phyloP scores from a whole-genome alignment of 495 filamentous ascomycete genomes.

The Talaromyces borbonicus region DNA sequence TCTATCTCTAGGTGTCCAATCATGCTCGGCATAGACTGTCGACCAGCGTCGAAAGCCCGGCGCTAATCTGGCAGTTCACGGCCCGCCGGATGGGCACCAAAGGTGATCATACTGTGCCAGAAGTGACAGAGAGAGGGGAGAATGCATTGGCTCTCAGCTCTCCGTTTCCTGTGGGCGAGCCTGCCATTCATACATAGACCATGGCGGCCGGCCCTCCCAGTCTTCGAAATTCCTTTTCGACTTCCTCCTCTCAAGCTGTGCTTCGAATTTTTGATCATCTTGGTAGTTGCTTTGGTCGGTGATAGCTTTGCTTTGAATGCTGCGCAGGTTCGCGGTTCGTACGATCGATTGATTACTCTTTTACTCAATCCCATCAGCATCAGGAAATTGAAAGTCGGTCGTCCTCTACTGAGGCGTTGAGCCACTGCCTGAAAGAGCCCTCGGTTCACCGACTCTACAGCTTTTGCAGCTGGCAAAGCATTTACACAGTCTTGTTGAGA shows the following conservation, averaged over 20 bases:
- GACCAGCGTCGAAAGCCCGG: not conserved
- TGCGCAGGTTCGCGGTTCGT: slow-evolving; percentile 7
- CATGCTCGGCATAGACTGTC: not conserved
- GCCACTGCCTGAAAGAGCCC: no score
- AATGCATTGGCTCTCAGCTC: not conserved
- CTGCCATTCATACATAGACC: slow-evolving; percentile 6
- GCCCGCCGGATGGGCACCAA: no score
- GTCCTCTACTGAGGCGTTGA: not conserved
- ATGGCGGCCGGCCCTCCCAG: not conserved
- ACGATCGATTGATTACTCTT: not conserved
- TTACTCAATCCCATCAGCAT: not conserved
- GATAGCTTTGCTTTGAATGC: not conserved
- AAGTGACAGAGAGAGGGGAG: slow-evolving; percentile 1
- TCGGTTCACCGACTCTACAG: not conserved
- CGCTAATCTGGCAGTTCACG: not conserved
- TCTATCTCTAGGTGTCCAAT: not conserved
- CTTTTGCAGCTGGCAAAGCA: not conserved
- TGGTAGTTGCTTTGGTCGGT: not conserved
- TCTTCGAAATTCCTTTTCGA: not conserved
- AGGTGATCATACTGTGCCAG: slow-evolving; percentile 4
- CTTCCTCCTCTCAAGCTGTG: slow-evolving; percentile 6
- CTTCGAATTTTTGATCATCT: slow-evolving; percentile 3
- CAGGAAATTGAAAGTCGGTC: no score
- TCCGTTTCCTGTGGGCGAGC: not conserved
- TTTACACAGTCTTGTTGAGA: slow-evolving; percentile 1